Evolutionary conservation across 2,329 filamentous ascomycete species (phyloP).

Genomic region (Microsporum audouinii): DNA sequence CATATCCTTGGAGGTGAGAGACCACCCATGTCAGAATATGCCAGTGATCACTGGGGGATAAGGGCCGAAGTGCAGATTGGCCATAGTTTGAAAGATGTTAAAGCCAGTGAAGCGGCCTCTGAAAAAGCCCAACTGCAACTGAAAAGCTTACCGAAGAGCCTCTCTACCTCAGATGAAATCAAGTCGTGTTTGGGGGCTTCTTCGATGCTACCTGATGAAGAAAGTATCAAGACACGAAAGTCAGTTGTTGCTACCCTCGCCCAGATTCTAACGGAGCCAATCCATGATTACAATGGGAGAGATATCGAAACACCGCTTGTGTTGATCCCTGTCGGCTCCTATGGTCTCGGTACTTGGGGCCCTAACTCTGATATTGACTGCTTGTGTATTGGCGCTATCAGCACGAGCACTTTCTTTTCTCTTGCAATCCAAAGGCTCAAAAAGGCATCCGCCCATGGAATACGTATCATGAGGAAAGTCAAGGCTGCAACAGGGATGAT

Average conservation of each 20-base stretch:
- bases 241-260: conserved; percentile 9
- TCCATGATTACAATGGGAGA: conserved; percentile 14
- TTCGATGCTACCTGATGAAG: conserved; percentile 6
- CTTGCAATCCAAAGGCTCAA: conserved; percentile 46
- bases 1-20: conserved; percentile 12
- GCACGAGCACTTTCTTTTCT: conserved; percentile 50
- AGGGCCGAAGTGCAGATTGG: conserved; percentile 4
- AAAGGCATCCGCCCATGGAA: conserved; percentile 33
- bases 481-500: conserved; percentile 50
- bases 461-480: conserved; percentile 47
- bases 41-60: conserved; percentile 26
- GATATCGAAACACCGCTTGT: conserved; percentile 32
- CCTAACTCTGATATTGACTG: conserved; percentile 53
- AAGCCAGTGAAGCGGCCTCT: not conserved
- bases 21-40: conserved; percentile 8
- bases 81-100: not conserved
- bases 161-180: not conserved
- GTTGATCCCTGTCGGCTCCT: conserved; percentile 54
- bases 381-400: conserved; percentile 52
- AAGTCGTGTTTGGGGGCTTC: conserved; percentile 2
- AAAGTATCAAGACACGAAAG: conserved; percentile 5
- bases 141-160: not conserved
- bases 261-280: conserved; percentile 16
- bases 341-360: conserved; percentile 52
- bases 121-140: not conserved